phyloP scores from a whole-genome alignment of 176 grass and related monocot genomes.

The Stipa capillata region DNA sequence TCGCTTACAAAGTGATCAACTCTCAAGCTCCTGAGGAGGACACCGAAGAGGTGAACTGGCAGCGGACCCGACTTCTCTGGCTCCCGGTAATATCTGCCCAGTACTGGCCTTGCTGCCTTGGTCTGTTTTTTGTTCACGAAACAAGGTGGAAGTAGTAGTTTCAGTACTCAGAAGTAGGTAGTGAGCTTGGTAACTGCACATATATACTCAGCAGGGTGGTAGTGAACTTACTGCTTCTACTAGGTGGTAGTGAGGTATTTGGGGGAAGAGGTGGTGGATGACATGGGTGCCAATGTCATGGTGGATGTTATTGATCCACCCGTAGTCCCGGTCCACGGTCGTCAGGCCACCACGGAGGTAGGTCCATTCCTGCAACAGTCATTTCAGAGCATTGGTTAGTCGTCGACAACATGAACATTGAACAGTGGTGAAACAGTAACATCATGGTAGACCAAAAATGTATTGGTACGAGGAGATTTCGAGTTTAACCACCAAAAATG shows the following conservation, averaged over 20 bases:
- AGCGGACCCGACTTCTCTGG: constrained; percentile 71
- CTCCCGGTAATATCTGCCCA: constrained; percentile 70
- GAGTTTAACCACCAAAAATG: neutral
- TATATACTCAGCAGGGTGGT: neutral
- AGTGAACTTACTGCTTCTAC: constrained; percentile 65
- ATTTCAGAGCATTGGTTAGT: neutral
- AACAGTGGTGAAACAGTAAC: neutral
- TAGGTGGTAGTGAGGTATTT: constrained; percentile 90
- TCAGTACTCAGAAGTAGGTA: neutral
- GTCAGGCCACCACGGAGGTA: constrained; percentile 82
- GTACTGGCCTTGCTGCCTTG: constrained; percentile 58
- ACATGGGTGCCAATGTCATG: constrained; percentile 97
- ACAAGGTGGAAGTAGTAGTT: neutral
- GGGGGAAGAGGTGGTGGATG: constrained; percentile 94
- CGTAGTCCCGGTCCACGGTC: constrained; percentile 80
- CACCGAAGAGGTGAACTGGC: constrained; percentile 47
- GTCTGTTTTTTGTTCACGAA: constrained; percentile 31
- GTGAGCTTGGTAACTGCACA: neutral
- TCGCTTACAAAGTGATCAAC: constrained; percentile 87
- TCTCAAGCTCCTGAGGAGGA: constrained; percentile 70
- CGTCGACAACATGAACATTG: neutral
- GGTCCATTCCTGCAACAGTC: constrained; percentile 66
- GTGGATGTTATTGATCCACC: constrained; percentile 94
- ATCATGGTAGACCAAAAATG: neutral
- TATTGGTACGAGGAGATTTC: neutral